A percentile compares a stretch with the other conserved stretches of the same genome.
phyloP scores from a whole-genome alignment of 208 protist genomes.

The Vickermania ingenoplastis region DNA sequence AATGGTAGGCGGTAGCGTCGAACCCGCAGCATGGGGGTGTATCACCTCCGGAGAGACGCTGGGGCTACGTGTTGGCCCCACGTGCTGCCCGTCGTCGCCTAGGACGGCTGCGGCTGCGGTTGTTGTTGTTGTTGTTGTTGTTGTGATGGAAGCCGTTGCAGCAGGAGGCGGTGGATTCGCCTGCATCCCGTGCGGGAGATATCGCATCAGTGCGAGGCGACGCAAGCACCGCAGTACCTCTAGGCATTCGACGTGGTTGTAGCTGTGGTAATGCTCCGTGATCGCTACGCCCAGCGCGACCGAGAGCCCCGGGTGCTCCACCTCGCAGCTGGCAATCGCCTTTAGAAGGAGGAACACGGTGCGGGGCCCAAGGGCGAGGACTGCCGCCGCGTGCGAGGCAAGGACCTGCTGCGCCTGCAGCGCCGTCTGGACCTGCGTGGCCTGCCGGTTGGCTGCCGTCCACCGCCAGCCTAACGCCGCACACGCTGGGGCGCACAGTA shows the following conservation, averaged over 20 bases:
- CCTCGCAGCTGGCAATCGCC: constrained; percentile 47
- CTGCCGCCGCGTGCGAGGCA: constrained; percentile 14
- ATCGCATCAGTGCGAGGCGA: constrained; percentile 54
- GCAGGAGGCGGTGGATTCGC: too few species aligned
- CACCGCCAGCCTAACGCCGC: constrained; percentile 55
- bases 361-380: constrained; percentile 48
- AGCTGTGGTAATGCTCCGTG: constrained; percentile 62
- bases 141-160: too few species aligned
- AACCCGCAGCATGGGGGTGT: too few species aligned
- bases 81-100: not conserved
- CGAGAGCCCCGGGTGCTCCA: constrained; percentile 59
- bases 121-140: constrained; percentile 4
- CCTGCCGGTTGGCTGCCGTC: constrained; percentile 55
- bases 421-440: constrained; percentile 36
- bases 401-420: constrained; percentile 40
- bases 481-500: constrained; percentile 41
- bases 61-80: not conserved
- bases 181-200: constrained; percentile 15
- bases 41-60: not conserved
- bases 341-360: constrained; percentile 57
- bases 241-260: constrained; percentile 47
- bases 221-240: constrained; percentile 76
- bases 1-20: not conserved
- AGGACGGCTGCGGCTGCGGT: constrained; percentile 10
- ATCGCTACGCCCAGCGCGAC: constrained; percentile 68